Percentiles rank a stretch among this genome's conserved stretches.
These are phyloP conservation scores for Oxyria digyna DNA, from an alignment of 148 eudicot genomes.

Conservation along the genomic window DNA sequence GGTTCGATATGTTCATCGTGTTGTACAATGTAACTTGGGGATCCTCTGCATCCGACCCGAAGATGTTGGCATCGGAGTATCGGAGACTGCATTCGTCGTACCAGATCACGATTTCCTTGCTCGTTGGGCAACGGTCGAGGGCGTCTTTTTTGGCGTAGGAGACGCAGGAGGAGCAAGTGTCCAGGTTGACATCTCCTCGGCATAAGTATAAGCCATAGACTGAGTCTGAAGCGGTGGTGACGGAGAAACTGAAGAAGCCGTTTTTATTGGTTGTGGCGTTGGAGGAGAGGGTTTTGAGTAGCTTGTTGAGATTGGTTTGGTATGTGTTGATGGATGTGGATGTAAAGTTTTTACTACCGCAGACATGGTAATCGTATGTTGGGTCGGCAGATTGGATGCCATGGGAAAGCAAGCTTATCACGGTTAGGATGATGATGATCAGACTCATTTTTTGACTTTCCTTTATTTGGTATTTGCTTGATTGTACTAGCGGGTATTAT, in stretches of 20 bases:
- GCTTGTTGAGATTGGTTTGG: background rate
- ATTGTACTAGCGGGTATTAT: no score
- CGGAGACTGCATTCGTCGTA: slow-evolving; percentile 25
- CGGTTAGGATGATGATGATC: background rate
- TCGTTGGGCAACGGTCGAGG: background rate
- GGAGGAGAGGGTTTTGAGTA: slow-evolving; percentile 12
- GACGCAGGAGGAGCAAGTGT: slow-evolving; percentile 17
- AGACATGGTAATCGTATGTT: background rate
- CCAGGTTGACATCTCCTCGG: slow-evolving; percentile 20
- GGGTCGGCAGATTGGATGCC: background rate
- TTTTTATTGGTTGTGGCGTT: slow-evolving; percentile 11
- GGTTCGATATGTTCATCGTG: slow-evolving; percentile 1
- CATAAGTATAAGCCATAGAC: slow-evolving; percentile 35
- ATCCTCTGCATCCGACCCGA: slow-evolving; percentile 1
- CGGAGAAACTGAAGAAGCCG: slow-evolving; percentile 10
- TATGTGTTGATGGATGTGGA: background rate
- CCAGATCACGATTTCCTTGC: slow-evolving; percentile 17
- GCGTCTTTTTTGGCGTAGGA: background rate
- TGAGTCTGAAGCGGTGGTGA: slow-evolving; percentile 6
- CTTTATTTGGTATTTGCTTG: no score
- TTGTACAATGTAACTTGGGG: background rate
- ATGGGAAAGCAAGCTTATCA: background rate
- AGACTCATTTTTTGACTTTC: background rate
- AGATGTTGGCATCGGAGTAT: slow-evolving; percentile 15
- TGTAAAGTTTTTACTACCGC: background rate